Base-by-base conservation (phyloP, 1,139 yeast genomes). In the Magnusiomyces magnusii region DNA sequence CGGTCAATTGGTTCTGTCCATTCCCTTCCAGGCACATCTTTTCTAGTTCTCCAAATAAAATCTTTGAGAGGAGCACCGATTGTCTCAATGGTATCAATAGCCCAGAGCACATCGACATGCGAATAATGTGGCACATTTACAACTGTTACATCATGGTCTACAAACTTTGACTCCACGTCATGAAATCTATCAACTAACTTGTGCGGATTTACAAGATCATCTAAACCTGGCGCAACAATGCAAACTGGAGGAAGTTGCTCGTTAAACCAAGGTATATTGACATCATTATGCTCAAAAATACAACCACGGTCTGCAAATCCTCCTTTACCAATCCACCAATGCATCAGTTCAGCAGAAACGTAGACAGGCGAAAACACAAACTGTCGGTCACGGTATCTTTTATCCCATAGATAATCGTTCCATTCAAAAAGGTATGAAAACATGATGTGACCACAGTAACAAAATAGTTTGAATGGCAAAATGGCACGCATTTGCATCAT, bases 101-200 rank as follows among this genome's bases (percentile, higher is more conserved):
- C 95, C 98, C 98, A 92, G 28, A 92, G 72, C 25, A 91, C 95
- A 69, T 92, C 98, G 67, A 92, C 78, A 71, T 92, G 98, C 55
- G 95, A 93, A 70, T 91, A 95, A 36, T 77, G 66, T 0, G 72
- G 71, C 41, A 73, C 58, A 41, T 71, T 70, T 19, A 66, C 65
- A 7, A 71, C 67, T 42, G 64, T 65, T 2, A 70, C 62, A 15
- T 52, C 47, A 15, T 39, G 47, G 23, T 19, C 19, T 39, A 51
- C 53, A n/a, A 56, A 41, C 28, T 39, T 34, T 17, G 42, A 23
- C 36, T 60, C 62, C 27, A 63, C 71, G 0, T 71, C 74, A 1
- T 82, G 77, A 75, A 67, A 74, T 55, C 76, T 79, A 71, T 62
- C 80, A 75, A 83, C 74, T 27, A 89, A 76, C 58, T 82, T 71